Evolutionary conservation across 176 grass and related monocot genomes (phyloP), one percentile per base, ranked within the genome.

Genomic region (Aegilops speltoides): DNA sequence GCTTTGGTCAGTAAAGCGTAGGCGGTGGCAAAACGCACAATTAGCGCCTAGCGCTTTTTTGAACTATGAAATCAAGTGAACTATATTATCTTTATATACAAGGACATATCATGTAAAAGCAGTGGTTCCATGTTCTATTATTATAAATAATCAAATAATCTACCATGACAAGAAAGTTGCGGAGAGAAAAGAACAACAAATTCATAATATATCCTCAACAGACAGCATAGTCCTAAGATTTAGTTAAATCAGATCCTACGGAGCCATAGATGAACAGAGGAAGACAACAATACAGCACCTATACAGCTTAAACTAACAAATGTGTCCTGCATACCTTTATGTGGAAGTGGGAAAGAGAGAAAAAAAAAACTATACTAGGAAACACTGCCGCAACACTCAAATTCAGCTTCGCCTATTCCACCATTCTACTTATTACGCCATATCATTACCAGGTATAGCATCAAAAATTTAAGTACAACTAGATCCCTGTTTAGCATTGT

Each of bases 271-370:
- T 54, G 50, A 20, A 71, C 46, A 68, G 23, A 70, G 46, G 32
- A 32, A 52, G 40, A 70, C 24, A 81, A 40, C 28, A 68, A 34
- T 32, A 14, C 14, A 71, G 7, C 65, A 52, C 20, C 17, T 59
- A 83, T 59, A 68, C 52, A 83, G 29, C 46, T 71, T 48, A 72
- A 71, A 72, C 59, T 29, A 66, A 41, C 34, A 85, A 76, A 36
- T 36, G 37, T 69, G 24, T 29, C 69, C 77, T 66, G 32, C 37
- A 75, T 13, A 41, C 40, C 23, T 10, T 76, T 14, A 24, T 76
- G 45, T 45, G 82, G 28, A 74, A 45, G 73, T 46, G 6, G 22
- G 20, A 73, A 41, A 8, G 12, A 66, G 24, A 33, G 48, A 26
- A 0, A 38, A 38, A 46, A 10, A 48, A 9, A 45, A 50, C 13